These are phyloP conservation scores for Xylaria sp. DNA, from an alignment of 2,329 filamentous ascomycete species.

Conservation along the genomic window DNA sequence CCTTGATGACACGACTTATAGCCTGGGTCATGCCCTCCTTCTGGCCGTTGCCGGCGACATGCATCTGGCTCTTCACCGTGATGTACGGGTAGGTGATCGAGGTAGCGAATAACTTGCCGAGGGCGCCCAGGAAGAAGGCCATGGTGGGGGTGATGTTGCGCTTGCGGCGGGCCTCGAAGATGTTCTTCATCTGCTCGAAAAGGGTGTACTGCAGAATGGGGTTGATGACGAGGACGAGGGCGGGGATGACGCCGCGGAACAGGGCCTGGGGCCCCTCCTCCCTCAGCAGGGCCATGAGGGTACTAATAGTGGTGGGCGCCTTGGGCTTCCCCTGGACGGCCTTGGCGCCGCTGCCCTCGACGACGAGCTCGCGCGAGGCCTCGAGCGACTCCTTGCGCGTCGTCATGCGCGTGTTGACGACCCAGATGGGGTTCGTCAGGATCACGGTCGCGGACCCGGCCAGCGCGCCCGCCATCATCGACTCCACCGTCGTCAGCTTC, in stretches of 20 bases:
- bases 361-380: constrained; percentile 50
- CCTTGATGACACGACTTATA: constrained; percentile 80
- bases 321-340: constrained; percentile 53
- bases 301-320: constrained; percentile 79
- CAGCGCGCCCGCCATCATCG: constrained; percentile 93
- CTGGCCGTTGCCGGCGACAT: constrained; percentile 82
- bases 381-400: constrained; percentile 73
- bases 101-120: constrained; percentile 95
- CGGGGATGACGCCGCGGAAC: constrained; percentile 92
- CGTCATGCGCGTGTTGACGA: constrained; percentile 98
- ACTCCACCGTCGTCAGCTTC: constrained; percentile 90
- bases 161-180: constrained; percentile 72
- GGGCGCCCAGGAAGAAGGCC: constrained; percentile 88
- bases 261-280: constrained; percentile 87
- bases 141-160: constrained; percentile 81
- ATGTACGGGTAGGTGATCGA: constrained; percentile 98
- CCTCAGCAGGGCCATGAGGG: constrained; percentile 79
- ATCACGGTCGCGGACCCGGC: constrained; percentile 94
- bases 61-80: constrained; percentile 97
- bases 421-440: constrained; percentile 99
- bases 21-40: constrained; percentile 82
- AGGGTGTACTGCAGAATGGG: constrained; percentile 98
- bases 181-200: constrained; percentile 97
- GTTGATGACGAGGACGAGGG: constrained; percentile 94
- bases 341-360: constrained; percentile 52